These are phyloP conservation scores for Posidonia australis DNA, from an alignment of 106 monocot species.

Conservation along the genomic window DNA sequence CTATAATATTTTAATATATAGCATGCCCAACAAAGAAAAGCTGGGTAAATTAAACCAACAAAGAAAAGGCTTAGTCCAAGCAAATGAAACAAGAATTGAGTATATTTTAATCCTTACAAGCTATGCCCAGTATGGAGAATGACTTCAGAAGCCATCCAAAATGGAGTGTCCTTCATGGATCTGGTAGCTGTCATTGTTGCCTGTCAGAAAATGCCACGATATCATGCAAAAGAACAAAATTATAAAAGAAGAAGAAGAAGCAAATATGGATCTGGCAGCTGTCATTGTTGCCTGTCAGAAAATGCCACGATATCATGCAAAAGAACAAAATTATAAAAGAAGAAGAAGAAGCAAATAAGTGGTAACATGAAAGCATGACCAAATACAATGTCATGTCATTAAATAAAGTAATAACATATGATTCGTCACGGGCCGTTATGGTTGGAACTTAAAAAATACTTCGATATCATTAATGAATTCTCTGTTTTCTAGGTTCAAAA, in stretches of 20 bases:
- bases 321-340: not conserved
- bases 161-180: constrained; percentile 97
- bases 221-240: not conserved
- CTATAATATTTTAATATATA: no score
- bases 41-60: no score
- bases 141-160: constrained; percentile 99
- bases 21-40: no score
- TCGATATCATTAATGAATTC: no score
- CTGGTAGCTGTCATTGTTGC: constrained; percentile 88
- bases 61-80: no score
- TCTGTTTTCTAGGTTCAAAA: no score
- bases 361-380: no score
- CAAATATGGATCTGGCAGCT: constrained; percentile 92
- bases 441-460: no score
- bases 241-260: not conserved
- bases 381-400: not conserved
- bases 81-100: not conserved
- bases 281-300: constrained; percentile 64
- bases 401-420: no score
- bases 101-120: constrained; percentile 47
- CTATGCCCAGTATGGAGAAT: constrained; percentile 84
- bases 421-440: no score
- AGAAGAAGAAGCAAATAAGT: not conserved
- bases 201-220: constrained; percentile 11
- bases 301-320: not conserved